phyloP scores from a whole-genome alignment of 805 yeast genomes.

The Yamadazyma phyllophila region DNA sequence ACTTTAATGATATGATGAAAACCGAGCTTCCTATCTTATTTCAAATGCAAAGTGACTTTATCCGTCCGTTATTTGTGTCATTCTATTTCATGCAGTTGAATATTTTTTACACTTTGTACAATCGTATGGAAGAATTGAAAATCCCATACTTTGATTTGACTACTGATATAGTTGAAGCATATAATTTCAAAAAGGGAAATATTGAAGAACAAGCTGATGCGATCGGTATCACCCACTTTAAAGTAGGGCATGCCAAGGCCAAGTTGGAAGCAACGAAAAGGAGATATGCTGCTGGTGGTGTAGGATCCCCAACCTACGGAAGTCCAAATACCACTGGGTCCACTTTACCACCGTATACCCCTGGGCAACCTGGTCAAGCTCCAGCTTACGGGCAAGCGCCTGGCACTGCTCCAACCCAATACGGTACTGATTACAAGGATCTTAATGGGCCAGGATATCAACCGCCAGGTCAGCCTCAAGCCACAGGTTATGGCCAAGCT shows the following conservation, averaged over 20 bases:
- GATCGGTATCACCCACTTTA: conserved; percentile 87
- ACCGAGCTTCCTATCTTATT: conserved; percentile 85
- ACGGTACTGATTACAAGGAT: conserved; percentile 22
- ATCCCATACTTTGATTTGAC: conserved; percentile 92
- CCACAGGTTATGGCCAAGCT: conserved; percentile 15
- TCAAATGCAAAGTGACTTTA: conserved; percentile 85
- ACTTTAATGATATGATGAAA: conserved; percentile 92
- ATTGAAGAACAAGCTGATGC: conserved; percentile 88
- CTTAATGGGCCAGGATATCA: conserved; percentile 22
- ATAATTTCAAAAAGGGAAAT: conserved; percentile 78
- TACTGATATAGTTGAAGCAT: conserved; percentile 81
- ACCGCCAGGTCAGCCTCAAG: conserved; percentile 14
- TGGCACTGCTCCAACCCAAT: conserved; percentile 7
- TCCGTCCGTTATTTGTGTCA: conserved; percentile 89
- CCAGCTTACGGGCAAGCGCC: not conserved
- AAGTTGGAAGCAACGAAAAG: conserved; percentile 82
- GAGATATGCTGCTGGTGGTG: conserved; percentile 53
- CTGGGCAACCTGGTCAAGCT: conserved; percentile 9
- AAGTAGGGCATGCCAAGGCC: conserved; percentile 80
- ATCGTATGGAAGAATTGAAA: conserved; percentile 91
- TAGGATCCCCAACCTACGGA: conserved; percentile 12
- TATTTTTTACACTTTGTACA: conserved; percentile 89
- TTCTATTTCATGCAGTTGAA: conserved; percentile 97
- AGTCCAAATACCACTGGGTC: conserved; percentile 5
- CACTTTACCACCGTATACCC: conserved; percentile 31